Evolutionary conservation across 2,329 filamentous ascomycete genomes (phyloP).

Genomic region (Trichoderma simmonsii): DNA sequence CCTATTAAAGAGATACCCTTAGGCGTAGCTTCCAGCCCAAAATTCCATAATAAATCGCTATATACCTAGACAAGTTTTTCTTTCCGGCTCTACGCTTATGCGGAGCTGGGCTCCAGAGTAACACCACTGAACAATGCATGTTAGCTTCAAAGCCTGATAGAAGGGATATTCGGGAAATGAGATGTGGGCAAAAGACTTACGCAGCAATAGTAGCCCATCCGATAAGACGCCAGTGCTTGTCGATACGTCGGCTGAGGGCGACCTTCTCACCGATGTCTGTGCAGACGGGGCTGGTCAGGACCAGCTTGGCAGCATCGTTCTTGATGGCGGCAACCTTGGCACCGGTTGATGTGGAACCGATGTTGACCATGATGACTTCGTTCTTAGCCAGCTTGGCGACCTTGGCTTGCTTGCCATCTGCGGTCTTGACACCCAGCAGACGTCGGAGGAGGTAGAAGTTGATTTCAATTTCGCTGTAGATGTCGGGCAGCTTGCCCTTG

Average conservation of each 20-base stretch:
- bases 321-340: constrained; percentile 97
- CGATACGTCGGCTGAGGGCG: constrained; percentile 90
- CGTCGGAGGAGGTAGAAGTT: constrained; percentile 98
- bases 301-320: constrained; percentile 94
- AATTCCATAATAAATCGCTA: background rate
- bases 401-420: constrained; percentile 98
- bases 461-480: constrained; percentile 97
- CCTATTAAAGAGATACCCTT: background rate
- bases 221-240: constrained; percentile 98
- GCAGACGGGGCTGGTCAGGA: constrained; percentile 89
- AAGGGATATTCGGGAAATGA: background rate
- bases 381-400: constrained; percentile 98
- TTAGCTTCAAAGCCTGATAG: constrained; percentile 10
- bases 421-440: constrained; percentile 93
- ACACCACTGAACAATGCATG: constrained; percentile 45
- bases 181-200: constrained; percentile 41
- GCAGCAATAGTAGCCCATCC: constrained; percentile 81
- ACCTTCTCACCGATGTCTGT: constrained; percentile 99
- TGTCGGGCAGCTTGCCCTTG: constrained; percentile 88
- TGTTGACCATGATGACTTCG: constrained; percentile 99
- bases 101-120: constrained; percentile 50
- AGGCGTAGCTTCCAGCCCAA: background rate
- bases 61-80: background rate
- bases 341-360: constrained; percentile 93
- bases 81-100: constrained; percentile 30